Percentiles rank a stretch among this genome's conserved stretches.
Evolutionary conservation across 2,329 filamentous ascomycete species (phyloP).

Genomic region (Geoglossum cookeanum): DNA sequence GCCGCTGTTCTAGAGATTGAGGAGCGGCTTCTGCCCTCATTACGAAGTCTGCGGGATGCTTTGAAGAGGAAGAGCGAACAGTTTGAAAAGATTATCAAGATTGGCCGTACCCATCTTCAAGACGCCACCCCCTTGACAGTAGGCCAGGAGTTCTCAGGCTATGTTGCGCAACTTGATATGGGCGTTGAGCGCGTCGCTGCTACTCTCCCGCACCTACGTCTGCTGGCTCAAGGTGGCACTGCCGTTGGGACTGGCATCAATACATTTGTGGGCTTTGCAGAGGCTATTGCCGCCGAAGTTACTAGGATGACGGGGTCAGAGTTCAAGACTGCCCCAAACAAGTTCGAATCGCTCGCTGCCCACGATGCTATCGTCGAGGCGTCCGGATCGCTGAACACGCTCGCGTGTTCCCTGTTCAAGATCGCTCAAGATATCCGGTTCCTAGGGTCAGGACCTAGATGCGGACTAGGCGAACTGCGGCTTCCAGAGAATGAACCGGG

Average conservation of each 20-base stretch:
- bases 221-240: constrained; percentile 87
- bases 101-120: constrained; percentile 91
- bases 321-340: constrained; percentile 95
- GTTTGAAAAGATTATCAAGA: constrained; percentile 96
- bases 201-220: constrained; percentile 63
- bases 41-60: constrained; percentile 64
- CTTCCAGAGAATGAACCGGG: constrained; percentile 97
- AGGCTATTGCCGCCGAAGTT: constrained; percentile 80
- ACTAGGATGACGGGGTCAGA: constrained; percentile 79
- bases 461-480: constrained; percentile 80
- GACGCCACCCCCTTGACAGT: constrained; percentile 91
- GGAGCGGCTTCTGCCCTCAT: constrained; percentile 61
- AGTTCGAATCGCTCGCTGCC: constrained; percentile 91
- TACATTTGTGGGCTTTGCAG: constrained; percentile 89
- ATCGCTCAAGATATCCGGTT: constrained; percentile 97
- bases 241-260: constrained; percentile 96
- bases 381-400: constrained; percentile 79
- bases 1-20: constrained; percentile 89
- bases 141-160: constrained; percentile 94
- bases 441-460: constrained; percentile 86
- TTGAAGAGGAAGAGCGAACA: constrained; percentile 76
- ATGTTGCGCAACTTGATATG: constrained; percentile 83
- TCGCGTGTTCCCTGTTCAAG: constrained; percentile 84
- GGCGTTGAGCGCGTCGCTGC: constrained; percentile 75
- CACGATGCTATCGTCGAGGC: constrained; percentile 95